These are phyloP conservation scores for Imleria badia DNA, from an alignment of 768 basidiomycete genomes.

Conservation along the genomic window DNA sequence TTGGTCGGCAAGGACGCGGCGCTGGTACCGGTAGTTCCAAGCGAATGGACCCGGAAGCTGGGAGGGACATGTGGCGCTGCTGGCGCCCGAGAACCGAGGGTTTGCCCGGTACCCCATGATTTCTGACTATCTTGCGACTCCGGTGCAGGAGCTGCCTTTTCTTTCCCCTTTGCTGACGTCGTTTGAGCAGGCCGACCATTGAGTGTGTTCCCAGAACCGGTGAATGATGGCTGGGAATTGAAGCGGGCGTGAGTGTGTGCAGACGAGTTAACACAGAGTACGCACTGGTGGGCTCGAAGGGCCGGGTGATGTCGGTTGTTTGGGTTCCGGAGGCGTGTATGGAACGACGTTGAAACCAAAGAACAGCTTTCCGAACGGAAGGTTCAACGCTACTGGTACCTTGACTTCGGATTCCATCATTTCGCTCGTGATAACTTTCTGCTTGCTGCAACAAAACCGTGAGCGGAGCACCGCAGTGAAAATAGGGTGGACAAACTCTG, in stretches of 20 bases:
- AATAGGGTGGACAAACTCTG: constrained; percentile 62
- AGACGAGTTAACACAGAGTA: background rate
- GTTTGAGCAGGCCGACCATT: constrained; percentile 46
- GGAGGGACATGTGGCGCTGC: constrained; percentile 29
- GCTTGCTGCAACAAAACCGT: constrained; percentile 53
- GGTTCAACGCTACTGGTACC: constrained; percentile 85
- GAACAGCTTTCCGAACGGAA: constrained; percentile 94
- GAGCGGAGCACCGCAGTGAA: constrained; percentile 2
- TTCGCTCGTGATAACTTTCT: constrained; percentile 79
- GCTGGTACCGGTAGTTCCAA: constrained; percentile 55
- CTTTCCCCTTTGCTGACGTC: constrained; percentile 52
- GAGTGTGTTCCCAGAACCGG: constrained; percentile 67
- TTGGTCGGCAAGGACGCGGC: constrained; percentile 46
- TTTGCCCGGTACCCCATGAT: constrained; percentile 51
- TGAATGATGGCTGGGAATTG: constrained; percentile 46
- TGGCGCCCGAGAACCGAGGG: constrained; percentile 41
- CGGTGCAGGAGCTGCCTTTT: constrained; percentile 40
- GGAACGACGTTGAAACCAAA: constrained; percentile 88
- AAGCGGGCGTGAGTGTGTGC: background rate
- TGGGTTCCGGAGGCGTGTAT: constrained; percentile 52
- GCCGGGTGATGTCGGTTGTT: constrained; percentile 28
- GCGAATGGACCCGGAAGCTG: constrained; percentile 35
- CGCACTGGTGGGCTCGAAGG: constrained; percentile 32
- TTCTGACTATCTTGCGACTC: constrained; percentile 30
- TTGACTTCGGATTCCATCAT: constrained; percentile 70